Base-by-base conservation (phyloP, 257 asterid species). In the Nicotiana sylvestris region DNA sequence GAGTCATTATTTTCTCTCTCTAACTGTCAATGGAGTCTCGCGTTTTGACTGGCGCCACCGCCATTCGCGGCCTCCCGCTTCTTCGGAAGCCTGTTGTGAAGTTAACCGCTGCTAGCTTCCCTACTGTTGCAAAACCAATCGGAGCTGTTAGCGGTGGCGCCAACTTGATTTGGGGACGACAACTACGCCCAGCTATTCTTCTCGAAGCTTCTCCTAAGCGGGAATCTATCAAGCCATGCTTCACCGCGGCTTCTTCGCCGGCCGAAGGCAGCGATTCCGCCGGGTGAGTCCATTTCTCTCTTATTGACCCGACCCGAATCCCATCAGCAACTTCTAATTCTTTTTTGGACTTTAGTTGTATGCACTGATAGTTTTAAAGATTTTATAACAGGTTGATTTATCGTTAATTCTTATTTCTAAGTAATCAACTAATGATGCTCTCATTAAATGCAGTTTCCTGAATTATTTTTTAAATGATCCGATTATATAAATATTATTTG, bases 1-100 rank as follows among this genome's bases (percentile, higher is more conserved):
- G 51, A 43, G 12, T 0, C 62, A 32, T n/a, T 69, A n/a, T 79
- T 13, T 53, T 12, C 83, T 76, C 84, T 70, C 91, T 87, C 90
- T 83, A 84, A 78, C 61, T n/a, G 78, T n/a, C 80, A 85, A 95
- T 96, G 99, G 99, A 92, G 97, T 96, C 98, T 82, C 98, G 97
- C 84, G 94, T 96, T 78, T 91, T 96, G 55, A 82, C 83, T 80
- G 94, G 98, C 92, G 91, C 97, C 88, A 85, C 95, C 82, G 82
- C 83, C 90, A 77, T 88, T 62, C 92, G 89, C 88, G 91, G 93
- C 88, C 86, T 92, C 32, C 81, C 89, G 0, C 87, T 88, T 29
- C 95, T 90, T 11, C 83, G 88, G 33, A 90, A 87, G 84, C 92
- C 91, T 11, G 60, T 32, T 32, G 18, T 85, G n/a, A 86, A 91